Base-by-base conservation (phyloP, 768 basidiomycete species). In the Serendipita indica region DNA sequence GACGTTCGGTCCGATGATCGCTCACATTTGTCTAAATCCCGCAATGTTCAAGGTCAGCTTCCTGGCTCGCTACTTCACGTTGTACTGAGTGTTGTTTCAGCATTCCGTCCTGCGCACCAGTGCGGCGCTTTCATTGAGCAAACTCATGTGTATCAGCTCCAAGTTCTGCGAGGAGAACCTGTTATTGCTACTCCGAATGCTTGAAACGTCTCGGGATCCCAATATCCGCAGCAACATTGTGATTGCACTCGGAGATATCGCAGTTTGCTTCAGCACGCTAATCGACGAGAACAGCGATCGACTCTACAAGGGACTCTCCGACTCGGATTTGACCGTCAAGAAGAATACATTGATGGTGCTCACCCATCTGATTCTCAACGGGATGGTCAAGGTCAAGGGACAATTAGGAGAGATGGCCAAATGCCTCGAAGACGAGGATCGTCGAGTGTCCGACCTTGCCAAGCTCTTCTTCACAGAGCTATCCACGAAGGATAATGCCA, bases 331-430 rank as follows among this genome's bases (percentile, higher is more conserved):
- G 7, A 79, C 85, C 37, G 94, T 99, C 63, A 99, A 98, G 81
- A 98, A 98, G 77, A 98, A 98, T 72, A 96, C 94, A 33, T 78
- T 99, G 43, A 98, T 98, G 94, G 96, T 98, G 30, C 76, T 98
- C 59, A 94, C 92, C 10, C 91, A 97, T 69, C 72, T 99, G 61
- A 98, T 98, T 67, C 72, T 99, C 62, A 97, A 97, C 65, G 94
- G 94, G 2, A 97, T 98, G 96, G 88, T 99, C 77, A 99, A 98
- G 71, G 93, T 98, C 64, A 98, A 99, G 72, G 96, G 96, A 1
- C 94, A 99, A 68, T 76, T 99, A 4, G 96, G 96, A 16, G 96
- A 99, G 76, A 98, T 99, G 94, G 96, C 94, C n/a, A 98, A 99
- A 71, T 98, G 96, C 68, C 72, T 98, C 4, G 92, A 97, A 72